Evolutionary conservation across 371 early-diverging fungal species (phyloP).

Genomic region (Homolaphlyctis polyrhiza): DNA sequence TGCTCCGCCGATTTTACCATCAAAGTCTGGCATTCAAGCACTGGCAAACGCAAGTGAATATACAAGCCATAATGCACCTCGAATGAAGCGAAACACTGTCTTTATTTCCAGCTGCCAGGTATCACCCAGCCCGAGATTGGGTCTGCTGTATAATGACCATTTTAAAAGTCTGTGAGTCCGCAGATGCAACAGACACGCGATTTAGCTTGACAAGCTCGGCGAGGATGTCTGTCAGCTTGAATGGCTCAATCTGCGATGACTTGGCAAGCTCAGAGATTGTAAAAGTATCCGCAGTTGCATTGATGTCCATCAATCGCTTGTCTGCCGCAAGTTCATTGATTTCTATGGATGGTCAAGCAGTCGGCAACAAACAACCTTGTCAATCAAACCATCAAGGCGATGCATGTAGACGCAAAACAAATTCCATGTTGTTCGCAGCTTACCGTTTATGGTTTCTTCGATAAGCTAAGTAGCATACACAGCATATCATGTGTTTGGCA

Average conservation of each 20-base stretch:
- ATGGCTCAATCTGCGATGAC: not conserved
- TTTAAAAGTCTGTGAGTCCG: not conserved
- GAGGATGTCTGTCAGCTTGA: not conserved
- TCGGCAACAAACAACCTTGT: not conserved
- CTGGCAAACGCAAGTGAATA: conserved; percentile 13
- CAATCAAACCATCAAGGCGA: not conserved
- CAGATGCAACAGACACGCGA: not conserved
- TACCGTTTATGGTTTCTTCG: not conserved
- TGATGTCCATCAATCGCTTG: not conserved
- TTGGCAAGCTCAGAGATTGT: not conserved
- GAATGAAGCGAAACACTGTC: not conserved
- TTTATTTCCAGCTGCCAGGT: not conserved
- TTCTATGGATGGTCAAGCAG: not conserved
- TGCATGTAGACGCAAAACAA: not conserved
- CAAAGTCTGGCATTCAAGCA: conserved; percentile 63
- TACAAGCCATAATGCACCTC: not conserved
- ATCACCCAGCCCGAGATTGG: not conserved
- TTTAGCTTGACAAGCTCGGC: not conserved
- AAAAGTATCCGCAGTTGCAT: not conserved
- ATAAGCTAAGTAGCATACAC: not conserved
- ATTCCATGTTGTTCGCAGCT: not conserved
- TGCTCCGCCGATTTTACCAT: conserved; percentile 81
- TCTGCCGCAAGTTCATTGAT: conserved; percentile 1
- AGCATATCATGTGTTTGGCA: too few relatives aligned
- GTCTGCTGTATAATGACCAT: not conserved